Conservation (phyloP, 1,139 yeast genomes). For the Geotrichum europaeum region DNA sequence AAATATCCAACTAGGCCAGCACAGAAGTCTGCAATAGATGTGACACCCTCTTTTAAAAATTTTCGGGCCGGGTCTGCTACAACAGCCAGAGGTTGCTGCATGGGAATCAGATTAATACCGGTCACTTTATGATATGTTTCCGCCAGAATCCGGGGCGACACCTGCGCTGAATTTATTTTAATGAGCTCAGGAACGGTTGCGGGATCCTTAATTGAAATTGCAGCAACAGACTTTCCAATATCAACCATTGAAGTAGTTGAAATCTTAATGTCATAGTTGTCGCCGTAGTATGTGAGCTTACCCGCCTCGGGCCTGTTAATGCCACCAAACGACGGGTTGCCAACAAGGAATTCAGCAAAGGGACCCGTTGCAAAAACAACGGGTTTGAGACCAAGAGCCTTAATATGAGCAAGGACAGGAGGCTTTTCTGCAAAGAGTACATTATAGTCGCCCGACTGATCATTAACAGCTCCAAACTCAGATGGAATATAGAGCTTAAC, state of each 20-base stretch:
- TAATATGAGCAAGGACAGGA: conserved; percentile 39
- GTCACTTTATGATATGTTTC: neutral
- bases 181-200: conserved; percentile 1
- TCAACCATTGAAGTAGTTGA: conserved; percentile 4
- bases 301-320: conserved; percentile 19
- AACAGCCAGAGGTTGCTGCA: neutral
- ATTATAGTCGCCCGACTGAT: conserved; percentile 31
- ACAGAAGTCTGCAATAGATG: neutral
- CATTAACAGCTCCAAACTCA: conserved; percentile 52
- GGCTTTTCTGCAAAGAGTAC: conserved; percentile 39
- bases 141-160: neutral
- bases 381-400: conserved; percentile 46
- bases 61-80: neutral
- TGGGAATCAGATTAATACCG: neutral
- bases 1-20: neutral
- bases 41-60: neutral
- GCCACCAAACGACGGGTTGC: conserved; percentile 35
- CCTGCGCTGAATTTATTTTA: neutral
- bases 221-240: conserved; percentile 7
- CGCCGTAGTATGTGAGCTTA: conserved; percentile 3
- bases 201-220: neutral
- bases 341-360: conserved; percentile 38
- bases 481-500: conserved; percentile 57
- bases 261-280: conserved; percentile 1
- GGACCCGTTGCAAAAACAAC: conserved; percentile 44